Evolutionary conservation across 2,329 filamentous ascomycete genomes (phyloP), one percentile per base, ranked within the genome.

Genomic region (Calonectria hongkongensis): DNA sequence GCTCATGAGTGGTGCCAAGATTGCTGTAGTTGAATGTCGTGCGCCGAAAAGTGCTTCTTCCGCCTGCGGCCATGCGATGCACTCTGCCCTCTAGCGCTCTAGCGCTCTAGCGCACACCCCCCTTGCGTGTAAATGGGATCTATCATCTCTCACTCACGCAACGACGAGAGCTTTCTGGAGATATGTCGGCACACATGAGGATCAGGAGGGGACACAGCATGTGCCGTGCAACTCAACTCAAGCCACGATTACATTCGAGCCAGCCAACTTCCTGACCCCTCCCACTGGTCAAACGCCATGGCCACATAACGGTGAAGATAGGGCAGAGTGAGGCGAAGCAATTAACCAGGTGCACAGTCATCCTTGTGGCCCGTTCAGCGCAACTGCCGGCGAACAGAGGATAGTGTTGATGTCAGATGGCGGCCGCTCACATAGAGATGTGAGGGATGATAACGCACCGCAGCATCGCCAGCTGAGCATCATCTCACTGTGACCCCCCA

Each of bases 351-450:
- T 66, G 78, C 78, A 79, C 76, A 68, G 74, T 72, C 72, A 71
- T 63, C 51, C 67, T 64, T 71, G 70, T 66, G 74, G 54, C 66
- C 75, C 63, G 70, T 68, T 71, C 70, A 48, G 39, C 41, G 64
- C 56, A 66, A 62, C 30, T 71, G 33, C 68, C 67, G 50, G 70
- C 69, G 72, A 66, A 41, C 70, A 76, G 68, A 70, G 64, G 63
- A 54, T 36, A 68, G 56, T 67, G 63, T 74, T 79, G 74, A 76
- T 78, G 78, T 79, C 76, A 78, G 72, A 75, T 65, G 58, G 27
- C 60, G 48, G 73, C 67, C 75, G 68, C 66, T 45, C 66, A 63
- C 70, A 36, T 36, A 72, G 71, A 62, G 69, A 78, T 71, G 71
- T 67, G 67, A 64, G 21, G 54, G 7, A 27, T 60, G 54, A 60